phyloP scores from a whole-genome alignment of 441 rosid species.

The Euphorbia schlechtendalii region DNA sequence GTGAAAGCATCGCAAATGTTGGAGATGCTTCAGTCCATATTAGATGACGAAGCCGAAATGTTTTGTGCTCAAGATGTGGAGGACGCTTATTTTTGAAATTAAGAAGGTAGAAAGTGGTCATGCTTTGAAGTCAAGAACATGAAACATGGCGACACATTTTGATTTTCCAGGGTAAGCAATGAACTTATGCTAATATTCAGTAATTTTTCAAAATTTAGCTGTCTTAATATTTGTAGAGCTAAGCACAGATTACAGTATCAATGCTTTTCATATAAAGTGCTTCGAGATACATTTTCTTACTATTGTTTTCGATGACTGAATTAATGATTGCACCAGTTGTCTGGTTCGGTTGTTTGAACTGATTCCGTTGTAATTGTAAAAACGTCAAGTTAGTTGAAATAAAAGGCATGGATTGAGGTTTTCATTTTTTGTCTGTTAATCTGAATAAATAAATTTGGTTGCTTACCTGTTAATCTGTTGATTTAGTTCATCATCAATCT shows the following conservation, averaged over 20 bases:
- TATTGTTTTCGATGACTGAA: neutral
- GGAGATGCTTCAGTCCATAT: conserved; percentile 74
- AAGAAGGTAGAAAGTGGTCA: conserved; percentile 88
- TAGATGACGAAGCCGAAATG: conserved; percentile 98
- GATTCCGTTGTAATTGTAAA: too few species aligned
- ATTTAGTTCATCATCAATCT: too few species aligned
- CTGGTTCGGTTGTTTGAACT: too few species aligned
- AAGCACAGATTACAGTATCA: conserved; percentile 7
- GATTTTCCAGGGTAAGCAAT: neutral
- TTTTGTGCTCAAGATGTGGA: conserved; percentile 99
- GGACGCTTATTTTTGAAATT: conserved; percentile 97
- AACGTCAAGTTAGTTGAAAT: too few species aligned
- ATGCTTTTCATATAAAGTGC: conserved; percentile 14
- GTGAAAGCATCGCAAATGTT: conserved; percentile 89
- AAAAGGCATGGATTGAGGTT: too few species aligned
- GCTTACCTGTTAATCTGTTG: too few species aligned
- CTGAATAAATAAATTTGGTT: too few species aligned
- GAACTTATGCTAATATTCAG: neutral
- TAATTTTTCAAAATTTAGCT: neutral
- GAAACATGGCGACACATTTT: conserved; percentile 6
- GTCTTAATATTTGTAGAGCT: conserved; percentile 11
- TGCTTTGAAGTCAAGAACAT: conserved; percentile 55
- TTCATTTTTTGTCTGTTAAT: too few species aligned
- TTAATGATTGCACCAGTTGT: too few species aligned
- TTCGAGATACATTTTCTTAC: neutral